Conservation (phyloP, 768 basidiomycete genomes). For the Dacryopinax spathularia region DNA sequence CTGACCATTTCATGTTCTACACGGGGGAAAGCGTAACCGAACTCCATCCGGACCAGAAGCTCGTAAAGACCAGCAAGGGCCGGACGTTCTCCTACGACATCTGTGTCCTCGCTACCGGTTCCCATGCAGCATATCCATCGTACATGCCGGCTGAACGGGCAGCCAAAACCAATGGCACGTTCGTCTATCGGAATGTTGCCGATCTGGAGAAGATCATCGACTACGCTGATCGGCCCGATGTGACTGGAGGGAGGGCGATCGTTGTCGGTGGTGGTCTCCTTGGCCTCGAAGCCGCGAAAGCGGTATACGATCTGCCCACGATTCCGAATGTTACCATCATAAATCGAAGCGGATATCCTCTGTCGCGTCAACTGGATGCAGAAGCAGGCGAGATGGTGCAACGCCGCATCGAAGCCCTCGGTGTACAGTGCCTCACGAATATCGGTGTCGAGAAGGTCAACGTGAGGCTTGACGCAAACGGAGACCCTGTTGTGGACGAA, state of each 20-base stretch:
- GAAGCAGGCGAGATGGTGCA: conserved; percentile 48
- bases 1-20: conserved; percentile 40
- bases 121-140: conserved; percentile 45
- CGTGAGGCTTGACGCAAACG: conserved; percentile 25
- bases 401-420: conserved; percentile 43
- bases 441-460: conserved; percentile 28
- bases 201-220: conserved; percentile 50
- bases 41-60: conserved; percentile 28
- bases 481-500: conserved; percentile 18
- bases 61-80: conserved; percentile 35
- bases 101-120: conserved; percentile 58
- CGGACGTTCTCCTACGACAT: conserved; percentile 40
- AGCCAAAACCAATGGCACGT: conserved; percentile 38
- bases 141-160: conserved; percentile 34
- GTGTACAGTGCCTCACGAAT: conserved; percentile 40
- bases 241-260: conserved; percentile 31
- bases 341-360: conserved; percentile 37
- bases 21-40: conserved; percentile 35
- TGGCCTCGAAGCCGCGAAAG: conserved; percentile 63
- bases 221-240: conserved; percentile 36
- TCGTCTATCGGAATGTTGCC: conserved; percentile 57
- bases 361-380: conserved; percentile 45
- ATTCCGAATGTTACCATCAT: conserved; percentile 39
- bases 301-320: conserved; percentile 42
- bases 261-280: conserved; percentile 59